Conservation (phyloP, 352 stramenopile species). For the Globisporangium paddicum region DNA sequence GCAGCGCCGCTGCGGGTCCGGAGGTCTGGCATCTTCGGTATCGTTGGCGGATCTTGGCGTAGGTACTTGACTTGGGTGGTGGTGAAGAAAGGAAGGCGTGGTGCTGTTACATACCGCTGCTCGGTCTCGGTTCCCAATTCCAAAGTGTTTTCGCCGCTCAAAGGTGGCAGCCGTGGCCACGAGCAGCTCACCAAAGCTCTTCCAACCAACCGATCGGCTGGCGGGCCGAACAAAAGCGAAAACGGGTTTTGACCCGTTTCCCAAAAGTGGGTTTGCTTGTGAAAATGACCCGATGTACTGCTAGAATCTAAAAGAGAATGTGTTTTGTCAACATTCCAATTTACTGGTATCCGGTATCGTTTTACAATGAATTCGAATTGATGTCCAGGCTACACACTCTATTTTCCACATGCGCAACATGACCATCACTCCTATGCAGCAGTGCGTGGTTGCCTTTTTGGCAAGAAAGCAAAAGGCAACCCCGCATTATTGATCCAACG, state of each 20-base stretch:
- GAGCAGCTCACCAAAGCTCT: too few species aligned
- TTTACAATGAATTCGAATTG: background rate
- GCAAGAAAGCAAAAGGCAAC: too few species aligned
- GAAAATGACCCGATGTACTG: background rate
- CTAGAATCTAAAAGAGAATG: too few species aligned
- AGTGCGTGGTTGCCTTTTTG: too few species aligned
- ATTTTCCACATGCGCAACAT: background rate
- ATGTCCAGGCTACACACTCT: background rate
- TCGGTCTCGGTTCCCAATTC: constrained; percentile 75
- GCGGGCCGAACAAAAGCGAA: background rate
- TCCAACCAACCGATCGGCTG: constrained; percentile 5
- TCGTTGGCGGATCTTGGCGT: constrained; percentile 12
- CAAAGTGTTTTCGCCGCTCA: constrained; percentile 41
- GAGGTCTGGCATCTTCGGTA: constrained; percentile 14
- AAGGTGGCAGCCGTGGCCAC: background rate
- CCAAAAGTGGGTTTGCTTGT: background rate
- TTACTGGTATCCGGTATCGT: background rate
- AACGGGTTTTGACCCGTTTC: background rate
- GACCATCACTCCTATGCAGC: background rate
- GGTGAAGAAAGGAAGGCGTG: background rate
- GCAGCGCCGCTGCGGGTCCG: constrained; percentile 7
- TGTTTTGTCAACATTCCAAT: background rate
- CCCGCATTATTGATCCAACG: too few species aligned
- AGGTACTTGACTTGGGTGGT: constrained; percentile 9
- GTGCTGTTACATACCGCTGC: constrained; percentile 61